Evolutionary conservation across 2,329 filamentous ascomycete genomes (phyloP), one percentile per base, ranked within the genome.

Genomic region (Talaromyces sp.): DNA sequence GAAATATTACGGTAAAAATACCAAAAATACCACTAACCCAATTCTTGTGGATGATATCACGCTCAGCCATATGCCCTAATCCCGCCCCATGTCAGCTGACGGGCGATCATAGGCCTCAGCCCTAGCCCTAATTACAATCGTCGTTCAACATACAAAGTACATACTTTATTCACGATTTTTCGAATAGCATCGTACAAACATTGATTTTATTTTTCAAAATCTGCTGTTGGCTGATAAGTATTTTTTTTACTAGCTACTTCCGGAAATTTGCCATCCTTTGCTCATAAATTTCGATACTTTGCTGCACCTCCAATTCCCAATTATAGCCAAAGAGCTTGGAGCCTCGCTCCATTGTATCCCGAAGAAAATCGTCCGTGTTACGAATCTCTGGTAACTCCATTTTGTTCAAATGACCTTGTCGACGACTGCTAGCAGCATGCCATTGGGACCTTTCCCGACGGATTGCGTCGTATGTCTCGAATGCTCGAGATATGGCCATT

Each of bases 361-460:
- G 48, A 4, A 37, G 3, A 35, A 59, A 48, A 23, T 59, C 42
- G 1, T 59, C 57, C 8, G 2, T 31, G 25, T n/a, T 35, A 18
- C 21, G 39, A 18, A 59, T 39, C 11, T 59, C 57, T 21, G 57
- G 40, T 9, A 33, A 8, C 7, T 48, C 28, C 25, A 28, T 37
- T 48, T 59, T 48, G 6, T n/a, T 18, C 28, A 59, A 48, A 8
- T 33, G 16, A 3, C 57, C 42, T 14, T 59, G 57, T 59, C 40
- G 25, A 14, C 76, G 69, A 39, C 77, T 80, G 44, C 75, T 75
- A 37, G 70, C 63, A 7, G 82, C 76, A 0, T 82, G 72, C 73
- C 75, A 79, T 66, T 81, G 79, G 1, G 77, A 78, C 5, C 81
- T 72, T 40, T 75, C 75, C 14, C 75, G 72, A 2, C 81, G 68